Conservation (phyloP, 2,329 filamentous ascomycete genomes). For the Simplicillium sp. region DNA sequence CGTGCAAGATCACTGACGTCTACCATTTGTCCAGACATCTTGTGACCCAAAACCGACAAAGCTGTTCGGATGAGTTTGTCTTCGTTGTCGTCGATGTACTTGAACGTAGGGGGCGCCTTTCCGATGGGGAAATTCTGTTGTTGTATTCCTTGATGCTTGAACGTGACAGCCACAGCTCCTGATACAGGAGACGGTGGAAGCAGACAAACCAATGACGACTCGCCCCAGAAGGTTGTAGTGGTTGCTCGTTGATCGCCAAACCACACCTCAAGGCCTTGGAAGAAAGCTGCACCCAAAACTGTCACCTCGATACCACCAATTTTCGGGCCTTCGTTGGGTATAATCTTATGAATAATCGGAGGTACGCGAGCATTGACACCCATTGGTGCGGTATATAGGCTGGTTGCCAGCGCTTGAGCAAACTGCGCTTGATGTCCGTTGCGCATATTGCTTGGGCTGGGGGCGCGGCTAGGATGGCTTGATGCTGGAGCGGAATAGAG, state of each 20-base stretch:
- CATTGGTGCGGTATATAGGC: constrained; percentile 41
- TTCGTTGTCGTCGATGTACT: constrained; percentile 64
- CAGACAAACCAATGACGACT: constrained; percentile 70
- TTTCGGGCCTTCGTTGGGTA: constrained; percentile 73
- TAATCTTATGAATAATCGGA: constrained; percentile 69
- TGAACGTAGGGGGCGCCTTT: constrained; percentile 48
- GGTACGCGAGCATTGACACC: constrained; percentile 33
- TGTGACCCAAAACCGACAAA: constrained; percentile 52
- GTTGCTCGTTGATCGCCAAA: constrained; percentile 61
- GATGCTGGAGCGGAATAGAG: constrained; percentile 66
- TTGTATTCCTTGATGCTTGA: constrained; percentile 43
- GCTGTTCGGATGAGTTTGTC: constrained; percentile 60
- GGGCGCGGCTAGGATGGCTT: constrained; percentile 65
- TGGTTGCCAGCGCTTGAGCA: constrained; percentile 35
- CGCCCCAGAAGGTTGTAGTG: constrained; percentile 72
- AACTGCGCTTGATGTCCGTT: constrained; percentile 36
- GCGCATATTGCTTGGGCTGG: constrained; percentile 54
- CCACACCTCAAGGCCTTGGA: constrained; percentile 67
- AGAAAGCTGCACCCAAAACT: constrained; percentile 71
- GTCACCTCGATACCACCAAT: constrained; percentile 82
- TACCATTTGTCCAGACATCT: constrained; percentile 53
- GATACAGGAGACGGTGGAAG: constrained; percentile 60
- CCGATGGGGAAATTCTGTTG: constrained; percentile 23
- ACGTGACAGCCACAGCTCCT: constrained; percentile 62
- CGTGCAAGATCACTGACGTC: constrained; percentile 54